A percentile compares a stretch with the other conserved stretches of the same genome.
These are phyloP conservation scores for Colletotrichum nymphaeae DNA, from an alignment of 2,329 filamentous ascomycete genomes.

Conservation along the genomic window DNA sequence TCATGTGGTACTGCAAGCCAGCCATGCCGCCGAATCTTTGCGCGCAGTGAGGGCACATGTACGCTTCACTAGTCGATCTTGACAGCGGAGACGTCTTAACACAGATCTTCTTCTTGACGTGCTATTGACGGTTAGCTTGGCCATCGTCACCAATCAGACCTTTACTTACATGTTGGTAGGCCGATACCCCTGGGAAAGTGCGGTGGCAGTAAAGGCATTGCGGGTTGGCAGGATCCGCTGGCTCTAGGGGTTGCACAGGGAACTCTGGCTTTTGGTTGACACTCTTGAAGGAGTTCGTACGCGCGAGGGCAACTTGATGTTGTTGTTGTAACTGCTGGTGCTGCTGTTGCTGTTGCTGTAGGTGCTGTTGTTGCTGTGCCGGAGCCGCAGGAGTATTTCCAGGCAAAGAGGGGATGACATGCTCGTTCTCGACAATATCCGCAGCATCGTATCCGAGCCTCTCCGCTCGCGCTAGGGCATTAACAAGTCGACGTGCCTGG, in stretches of 20 bases:
- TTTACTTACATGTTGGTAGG: slow-evolving; percentile 32
- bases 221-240: slow-evolving; percentile 15
- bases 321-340: background rate
- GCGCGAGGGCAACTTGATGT: background rate
- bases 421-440: slow-evolving; percentile 62
- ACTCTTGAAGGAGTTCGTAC: background rate
- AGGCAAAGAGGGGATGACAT: slow-evolving; percentile 47
- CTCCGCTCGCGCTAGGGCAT: slow-evolving; percentile 66
- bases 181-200: slow-evolving; percentile 25
- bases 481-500: slow-evolving; percentile 64
- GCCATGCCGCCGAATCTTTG: slow-evolving; percentile 54
- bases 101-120: slow-evolving; percentile 50
- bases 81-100: slow-evolving; percentile 34
- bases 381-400: slow-evolving; percentile 15
- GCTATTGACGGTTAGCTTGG: slow-evolving; percentile 41
- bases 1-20: slow-evolving; percentile 57
- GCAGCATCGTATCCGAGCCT: slow-evolving; percentile 66
- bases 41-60: slow-evolving; percentile 57
- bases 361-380: background rate
- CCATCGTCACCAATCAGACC: background rate
- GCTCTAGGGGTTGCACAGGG: slow-evolving; percentile 8
- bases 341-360: background rate
- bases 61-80: slow-evolving; percentile 35
- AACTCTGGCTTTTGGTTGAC: background rate
- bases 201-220: slow-evolving; percentile 36